Percentiles rank a stretch among this genome's conserved stretches.
phyloP scores from a whole-genome alignment of 2,329 filamentous ascomycete species.

The Diaporthe sp. region DNA sequence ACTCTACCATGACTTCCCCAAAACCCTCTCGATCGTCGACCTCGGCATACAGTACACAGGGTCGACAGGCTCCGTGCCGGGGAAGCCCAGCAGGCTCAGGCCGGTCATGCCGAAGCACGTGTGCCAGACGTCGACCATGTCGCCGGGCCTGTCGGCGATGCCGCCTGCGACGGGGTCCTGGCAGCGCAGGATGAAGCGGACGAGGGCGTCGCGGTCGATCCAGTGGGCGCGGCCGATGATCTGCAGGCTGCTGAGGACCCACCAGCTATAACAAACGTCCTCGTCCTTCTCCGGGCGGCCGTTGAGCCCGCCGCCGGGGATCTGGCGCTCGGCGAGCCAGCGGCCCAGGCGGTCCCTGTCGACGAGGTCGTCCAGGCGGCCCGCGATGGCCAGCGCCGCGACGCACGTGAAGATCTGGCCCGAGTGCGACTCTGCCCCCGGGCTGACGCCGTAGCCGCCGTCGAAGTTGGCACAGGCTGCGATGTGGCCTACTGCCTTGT shows the following conservation, averaged over 20 bases:
- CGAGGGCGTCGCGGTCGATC: conserved; percentile 87
- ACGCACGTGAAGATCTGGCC: conserved; percentile 97
- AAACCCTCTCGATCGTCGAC: conserved; percentile 69
- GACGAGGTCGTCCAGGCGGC: conserved; percentile 78
- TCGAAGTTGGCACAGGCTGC: conserved; percentile 91
- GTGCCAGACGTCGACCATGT: conserved; percentile 98
- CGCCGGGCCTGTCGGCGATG: conserved; percentile 87
- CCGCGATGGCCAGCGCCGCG: conserved; percentile 85
- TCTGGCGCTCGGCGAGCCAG: conserved; percentile 94
- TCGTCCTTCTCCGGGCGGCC: conserved; percentile 95
- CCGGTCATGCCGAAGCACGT: conserved; percentile 91
- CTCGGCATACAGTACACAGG: conserved; percentile 89
- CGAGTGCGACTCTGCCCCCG: conserved; percentile 92
- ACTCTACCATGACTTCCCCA: conserved; percentile 51
- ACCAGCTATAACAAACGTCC: conserved; percentile 99
- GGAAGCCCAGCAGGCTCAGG: conserved; percentile 83
- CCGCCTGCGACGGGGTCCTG: conserved; percentile 89
- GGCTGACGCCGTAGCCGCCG: conserved; percentile 89
- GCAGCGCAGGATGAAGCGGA: conserved; percentile 84
- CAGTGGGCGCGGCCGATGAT: conserved; percentile 91
- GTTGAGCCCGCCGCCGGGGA: conserved; percentile 89
- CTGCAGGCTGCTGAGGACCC: conserved; percentile 91
- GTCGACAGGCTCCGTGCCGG: conserved; percentile 83
- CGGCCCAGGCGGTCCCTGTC: conserved; percentile 83
- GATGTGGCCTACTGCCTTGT: conserved; percentile 83